Conservation (phyloP, 129 eudicot species). For the Escallonia herrerae region DNA sequence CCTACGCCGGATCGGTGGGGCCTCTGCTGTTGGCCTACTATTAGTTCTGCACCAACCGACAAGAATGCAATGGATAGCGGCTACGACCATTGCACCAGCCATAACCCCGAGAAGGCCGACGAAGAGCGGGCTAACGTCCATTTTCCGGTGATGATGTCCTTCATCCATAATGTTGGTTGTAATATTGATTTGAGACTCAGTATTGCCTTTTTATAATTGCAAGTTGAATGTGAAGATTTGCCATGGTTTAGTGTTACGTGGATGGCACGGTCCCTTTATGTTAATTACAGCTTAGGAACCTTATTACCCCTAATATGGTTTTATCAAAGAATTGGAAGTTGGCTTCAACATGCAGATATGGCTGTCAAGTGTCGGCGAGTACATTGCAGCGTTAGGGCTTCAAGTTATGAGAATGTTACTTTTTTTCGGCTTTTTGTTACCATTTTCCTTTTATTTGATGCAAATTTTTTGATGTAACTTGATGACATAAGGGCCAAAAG, state of each 20-base stretch:
- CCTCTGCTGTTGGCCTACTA: constrained; percentile 4
- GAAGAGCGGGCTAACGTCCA: constrained; percentile 32
- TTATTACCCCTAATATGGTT: no score
- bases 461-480: no score
- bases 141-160: constrained; percentile 2
- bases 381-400: no score
- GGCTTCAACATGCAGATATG: no score
- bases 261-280: no score
- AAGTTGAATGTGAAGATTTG: not conserved
- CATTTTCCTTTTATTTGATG: no score
- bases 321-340: no score
- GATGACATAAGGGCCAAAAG: no score
- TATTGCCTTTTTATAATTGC: not conserved
- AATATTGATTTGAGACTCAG: not conserved
- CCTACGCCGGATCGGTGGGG: not conserved
- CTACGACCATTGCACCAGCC: constrained; percentile 42
- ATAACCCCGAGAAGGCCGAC: constrained; percentile 60
- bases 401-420: no score
- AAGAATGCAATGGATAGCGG: constrained; percentile 40
- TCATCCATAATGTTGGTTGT: constrained; percentile 8
- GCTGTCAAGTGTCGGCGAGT: no score
- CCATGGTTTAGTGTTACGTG: not conserved
- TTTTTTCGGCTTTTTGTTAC: no score
- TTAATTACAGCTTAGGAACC: no score
- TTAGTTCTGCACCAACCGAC: constrained; percentile 25